A percentile compares a stretch with the other conserved stretches of the same genome.
Conservation (phyloP, 73 alveolate genomes). For the Stentor coeruleus region DNA sequence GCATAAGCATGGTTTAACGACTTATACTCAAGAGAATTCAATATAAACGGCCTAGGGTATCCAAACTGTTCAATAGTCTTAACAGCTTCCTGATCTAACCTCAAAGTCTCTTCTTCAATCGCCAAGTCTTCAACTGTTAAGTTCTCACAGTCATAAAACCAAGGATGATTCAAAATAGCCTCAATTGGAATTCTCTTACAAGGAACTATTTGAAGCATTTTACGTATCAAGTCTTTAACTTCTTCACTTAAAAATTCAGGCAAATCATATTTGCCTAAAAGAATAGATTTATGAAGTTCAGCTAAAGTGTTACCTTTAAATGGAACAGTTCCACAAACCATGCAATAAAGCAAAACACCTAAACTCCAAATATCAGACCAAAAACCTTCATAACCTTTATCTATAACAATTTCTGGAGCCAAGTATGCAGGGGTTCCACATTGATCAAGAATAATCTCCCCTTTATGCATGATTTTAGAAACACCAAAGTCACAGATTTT, state of each 20-base stretch:
- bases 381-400: conserved; percentile 77
- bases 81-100: conserved; percentile 42
- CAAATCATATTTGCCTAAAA: conserved; percentile 56
- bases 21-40: background rate
- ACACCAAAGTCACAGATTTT: conserved; percentile 95
- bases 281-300: conserved; percentile 66
- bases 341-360: conserved; percentile 77
- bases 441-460: conserved; percentile 3
- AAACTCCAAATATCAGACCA: conserved; percentile 75
- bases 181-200: conserved; percentile 36
- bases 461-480: background rate
- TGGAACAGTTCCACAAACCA: conserved; percentile 94
- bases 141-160: conserved; percentile 27
- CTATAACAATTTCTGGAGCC: conserved; percentile 78
- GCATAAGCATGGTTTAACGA: conserved; percentile 21
- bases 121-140: background rate
- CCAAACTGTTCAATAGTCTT: conserved; percentile 37
- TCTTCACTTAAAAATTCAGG: conserved; percentile 37
- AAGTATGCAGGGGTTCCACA: conserved; percentile 88
- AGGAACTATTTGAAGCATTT: conserved; percentile 34
- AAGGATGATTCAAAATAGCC: conserved; percentile 35
- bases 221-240: conserved; percentile 30
- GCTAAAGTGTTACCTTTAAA: conserved; percentile 88
- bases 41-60: conserved; percentile 29
- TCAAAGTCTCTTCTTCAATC: background rate